phyloP scores from a whole-genome alignment of 1,139 yeast species.

The Meyerozyma smithsonii region DNA sequence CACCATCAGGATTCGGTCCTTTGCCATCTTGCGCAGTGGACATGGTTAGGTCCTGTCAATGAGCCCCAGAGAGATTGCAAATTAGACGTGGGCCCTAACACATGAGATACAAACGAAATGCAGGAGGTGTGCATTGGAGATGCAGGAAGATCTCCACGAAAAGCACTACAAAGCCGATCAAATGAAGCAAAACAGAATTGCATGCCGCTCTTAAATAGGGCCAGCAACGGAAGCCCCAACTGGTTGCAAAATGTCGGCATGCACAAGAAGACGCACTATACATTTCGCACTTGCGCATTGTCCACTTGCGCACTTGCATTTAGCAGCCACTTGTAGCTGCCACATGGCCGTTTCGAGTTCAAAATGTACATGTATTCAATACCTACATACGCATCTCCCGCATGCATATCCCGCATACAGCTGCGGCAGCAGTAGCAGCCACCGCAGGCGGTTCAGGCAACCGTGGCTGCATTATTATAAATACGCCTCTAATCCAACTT shows the following conservation, averaged over 20 bases:
- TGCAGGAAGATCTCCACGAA: too few species aligned
- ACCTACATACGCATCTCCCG: background rate
- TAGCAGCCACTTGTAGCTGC: background rate
- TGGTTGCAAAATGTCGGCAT: too few species aligned
- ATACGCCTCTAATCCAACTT: slow-evolving; percentile 31
- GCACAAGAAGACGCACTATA: too few species aligned
- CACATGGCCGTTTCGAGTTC: background rate
- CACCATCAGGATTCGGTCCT: background rate
- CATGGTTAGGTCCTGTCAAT: background rate
- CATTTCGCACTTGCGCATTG: too few species aligned
- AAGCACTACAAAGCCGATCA: too few species aligned
- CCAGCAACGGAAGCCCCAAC: background rate
- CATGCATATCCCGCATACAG: background rate
- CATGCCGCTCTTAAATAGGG: background rate
- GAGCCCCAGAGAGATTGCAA: background rate
- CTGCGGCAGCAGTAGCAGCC: background rate
- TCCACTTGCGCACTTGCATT: background rate
- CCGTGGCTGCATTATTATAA: background rate
- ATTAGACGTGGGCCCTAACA: background rate
- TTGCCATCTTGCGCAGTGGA: background rate
- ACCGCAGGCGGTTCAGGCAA: too few species aligned
- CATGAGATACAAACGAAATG: background rate
- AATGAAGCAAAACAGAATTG: too few species aligned
- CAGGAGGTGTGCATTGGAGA: too few species aligned
- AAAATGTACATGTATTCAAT: background rate